Evolutionary conservation across 2,329 filamentous ascomycete species (phyloP).

Genomic region (Alternaria postmessia): DNA sequence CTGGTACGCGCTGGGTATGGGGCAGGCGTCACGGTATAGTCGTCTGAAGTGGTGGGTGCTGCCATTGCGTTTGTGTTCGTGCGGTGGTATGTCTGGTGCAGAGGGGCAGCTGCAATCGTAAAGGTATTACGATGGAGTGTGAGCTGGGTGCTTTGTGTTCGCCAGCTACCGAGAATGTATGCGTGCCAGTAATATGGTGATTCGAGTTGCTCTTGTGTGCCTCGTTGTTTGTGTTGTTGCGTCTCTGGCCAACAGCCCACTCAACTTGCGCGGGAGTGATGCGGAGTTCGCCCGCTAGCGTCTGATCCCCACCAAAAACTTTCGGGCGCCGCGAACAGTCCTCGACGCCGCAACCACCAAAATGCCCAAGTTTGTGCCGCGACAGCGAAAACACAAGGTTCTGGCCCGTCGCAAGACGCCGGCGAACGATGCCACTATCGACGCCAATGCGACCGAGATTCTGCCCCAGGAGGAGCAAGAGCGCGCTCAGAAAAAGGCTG

Average conservation of each 20-base stretch:
- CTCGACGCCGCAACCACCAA: slow-evolving; percentile 21
- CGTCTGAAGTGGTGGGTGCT: slow-evolving; percentile 15
- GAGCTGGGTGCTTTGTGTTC: not conserved
- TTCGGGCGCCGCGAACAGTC: slow-evolving; percentile 27
- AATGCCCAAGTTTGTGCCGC: slow-evolving; percentile 57
- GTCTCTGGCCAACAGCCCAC: not conserved
- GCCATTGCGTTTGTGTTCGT: slow-evolving; percentile 14
- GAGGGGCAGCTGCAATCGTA: not conserved
- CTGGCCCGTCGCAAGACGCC: slow-evolving; percentile 66
- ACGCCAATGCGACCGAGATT: slow-evolving; percentile 64
- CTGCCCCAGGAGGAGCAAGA: slow-evolving; percentile 60
- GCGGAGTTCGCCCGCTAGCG: slow-evolving; percentile 28
- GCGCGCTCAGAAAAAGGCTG: slow-evolving; percentile 61
- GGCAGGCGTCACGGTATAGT: slow-evolving; percentile 45
- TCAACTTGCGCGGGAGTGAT: slow-evolving; percentile 23
- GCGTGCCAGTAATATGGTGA: not conserved
- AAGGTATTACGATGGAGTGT: not conserved
- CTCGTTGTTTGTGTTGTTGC: not conserved
- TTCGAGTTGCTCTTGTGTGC: not conserved
- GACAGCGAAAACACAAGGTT: slow-evolving; percentile 68
- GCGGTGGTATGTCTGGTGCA: not conserved
- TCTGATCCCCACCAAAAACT: slow-evolving; percentile 48
- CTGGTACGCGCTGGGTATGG: slow-evolving; percentile 74
- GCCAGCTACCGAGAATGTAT: not conserved
- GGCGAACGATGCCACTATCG: slow-evolving; percentile 51